Evolutionary conservation across 352 stramenopile genomes (phyloP), one percentile per base, ranked within the genome.

Genomic region (Globisporangium okanoganense): DNA sequence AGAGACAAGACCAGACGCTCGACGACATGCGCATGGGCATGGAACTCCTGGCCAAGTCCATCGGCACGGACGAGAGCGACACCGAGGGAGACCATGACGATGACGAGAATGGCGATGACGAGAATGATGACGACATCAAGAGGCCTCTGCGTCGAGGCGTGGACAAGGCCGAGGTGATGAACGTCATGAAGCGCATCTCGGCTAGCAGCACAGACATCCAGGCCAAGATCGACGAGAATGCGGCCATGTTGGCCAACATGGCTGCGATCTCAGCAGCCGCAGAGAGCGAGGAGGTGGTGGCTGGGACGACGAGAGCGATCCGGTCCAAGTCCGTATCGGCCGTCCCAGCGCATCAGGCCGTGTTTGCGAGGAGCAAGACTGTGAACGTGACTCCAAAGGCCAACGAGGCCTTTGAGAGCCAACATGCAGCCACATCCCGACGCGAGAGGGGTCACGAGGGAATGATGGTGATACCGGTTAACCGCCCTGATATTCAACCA

Each of bases 41-140:
- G 25, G 75, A 82, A 35, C 68, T 90, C 54, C 64, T 92, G 47
- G 72, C 73, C 4, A 90, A 90, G 62, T 84, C 74, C 6, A 74
- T 88, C 3, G 79, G 78, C 22, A 82, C 67, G 8, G 78, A 92
- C 31, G 82, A 92, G 18, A 75, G 72, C n/a, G 71, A 86, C 51
- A 78, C 72, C 14, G 78, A 84, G 27, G 68, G 68, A 0, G 69
- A 72, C n/a, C 56, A 58, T 14, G 57, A 62, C 27, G 49, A 54
- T 8, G 55, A 59, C 25, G 50, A 48, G 6, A 6, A 33, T 33
- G 6, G 29, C 25, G 54, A 56, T 27, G 22, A 13, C 5, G 29
- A 24, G 14, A 18, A 40, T 38, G 29, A 22, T 6, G 22, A 49
- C 13, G 38, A 45, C 14, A 58, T 2, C 12, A 33, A 36, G 7